Evolutionary conservation across 1,284 basidiomycete genomes (phyloP).

Genomic region (Ustilago shanxiensis): DNA sequence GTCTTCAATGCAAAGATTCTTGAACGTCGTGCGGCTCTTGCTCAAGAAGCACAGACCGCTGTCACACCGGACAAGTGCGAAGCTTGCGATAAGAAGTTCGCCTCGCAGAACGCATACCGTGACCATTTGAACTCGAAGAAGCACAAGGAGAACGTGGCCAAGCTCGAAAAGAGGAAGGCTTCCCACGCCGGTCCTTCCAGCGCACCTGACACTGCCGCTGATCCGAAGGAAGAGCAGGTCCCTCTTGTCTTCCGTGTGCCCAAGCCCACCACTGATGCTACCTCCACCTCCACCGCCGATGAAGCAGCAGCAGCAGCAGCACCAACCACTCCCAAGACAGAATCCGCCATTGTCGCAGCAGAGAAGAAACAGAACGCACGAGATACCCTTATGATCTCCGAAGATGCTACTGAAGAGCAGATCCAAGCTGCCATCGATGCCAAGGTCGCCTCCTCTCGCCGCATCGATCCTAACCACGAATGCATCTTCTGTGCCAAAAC

Average conservation of each 20-base stretch:
- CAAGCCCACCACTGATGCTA: slow-evolving; percentile 14
- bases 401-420: slow-evolving; percentile 61
- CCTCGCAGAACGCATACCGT: slow-evolving; percentile 87
- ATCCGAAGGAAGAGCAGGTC: slow-evolving; percentile 26
- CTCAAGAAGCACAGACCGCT: slow-evolving; percentile 38
- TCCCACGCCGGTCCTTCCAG: slow-evolving; percentile 5
- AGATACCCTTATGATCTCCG: slow-evolving; percentile 42
- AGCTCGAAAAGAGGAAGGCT: slow-evolving; percentile 60
- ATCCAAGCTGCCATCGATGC: slow-evolving; percentile 63
- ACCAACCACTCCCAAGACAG: slow-evolving; percentile 15
- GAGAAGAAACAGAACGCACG: slow-evolving; percentile 43
- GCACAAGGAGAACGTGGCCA: slow-evolving; percentile 84
- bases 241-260: slow-evolving; percentile 51
- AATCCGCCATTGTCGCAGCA: slow-evolving; percentile 20
- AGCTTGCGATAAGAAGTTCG: slow-evolving; percentile 82
- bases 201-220: background rate
- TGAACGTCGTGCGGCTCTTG: slow-evolving; percentile 45
- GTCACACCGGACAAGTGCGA: slow-evolving; percentile 36
- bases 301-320: slow-evolving; percentile 6
- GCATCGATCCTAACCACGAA: slow-evolving; percentile 61
- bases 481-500: slow-evolving; percentile 84
- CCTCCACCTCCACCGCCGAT: slow-evolving; percentile 7
- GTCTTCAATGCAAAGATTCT: slow-evolving; percentile 93
- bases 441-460: slow-evolving; percentile 61
- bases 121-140: slow-evolving; percentile 91